Conservation (phyloP, 2,329 filamentous ascomycete genomes). For the Fusarium penzigii region DNA sequence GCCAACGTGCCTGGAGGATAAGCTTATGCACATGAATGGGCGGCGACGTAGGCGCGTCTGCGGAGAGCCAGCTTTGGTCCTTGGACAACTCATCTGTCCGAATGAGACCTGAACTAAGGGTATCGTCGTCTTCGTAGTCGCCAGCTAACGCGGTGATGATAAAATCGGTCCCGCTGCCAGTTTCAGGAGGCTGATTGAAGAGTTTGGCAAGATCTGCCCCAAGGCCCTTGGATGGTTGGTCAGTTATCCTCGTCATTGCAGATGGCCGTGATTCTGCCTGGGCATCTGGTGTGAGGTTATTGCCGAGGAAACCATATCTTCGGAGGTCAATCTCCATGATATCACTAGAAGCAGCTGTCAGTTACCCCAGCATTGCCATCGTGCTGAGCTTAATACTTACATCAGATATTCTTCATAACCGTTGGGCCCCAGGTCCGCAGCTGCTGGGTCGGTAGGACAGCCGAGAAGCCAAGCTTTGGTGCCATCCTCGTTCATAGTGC, state of each 20-base stretch:
- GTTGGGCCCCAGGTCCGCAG: conserved; percentile 66
- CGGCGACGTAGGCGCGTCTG: conserved; percentile 67
- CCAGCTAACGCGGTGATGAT: conserved; percentile 85
- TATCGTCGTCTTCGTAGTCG: conserved; percentile 69
- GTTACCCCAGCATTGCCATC: background rate
- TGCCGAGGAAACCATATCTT: conserved; percentile 87
- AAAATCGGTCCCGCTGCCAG: conserved; percentile 87
- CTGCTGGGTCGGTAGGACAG: conserved; percentile 72
- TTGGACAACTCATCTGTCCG: conserved; percentile 44
- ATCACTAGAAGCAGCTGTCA: conserved; percentile 55
- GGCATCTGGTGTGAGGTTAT: conserved; percentile 63
- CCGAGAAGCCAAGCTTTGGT: conserved; percentile 98
- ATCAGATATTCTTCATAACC: conserved; percentile 86
- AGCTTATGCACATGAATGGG: conserved; percentile 95
- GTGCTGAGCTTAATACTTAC: conserved; percentile 21
- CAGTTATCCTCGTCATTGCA: conserved; percentile 46
- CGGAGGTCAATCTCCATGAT: conserved; percentile 92
- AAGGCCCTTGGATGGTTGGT: conserved; percentile 66
- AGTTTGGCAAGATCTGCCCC: conserved; percentile 83
- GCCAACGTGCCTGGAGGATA: conserved; percentile 93
- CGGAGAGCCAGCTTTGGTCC: conserved; percentile 58
- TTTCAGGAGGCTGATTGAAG: conserved; percentile 84
- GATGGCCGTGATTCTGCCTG: conserved; percentile 51
- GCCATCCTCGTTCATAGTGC: conserved; percentile 90
- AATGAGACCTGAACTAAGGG: conserved; percentile 52